These are phyloP conservation scores for Mollisiaceae sp. DNA, from an alignment of 2,329 filamentous ascomycete species.

Conservation along the genomic window DNA sequence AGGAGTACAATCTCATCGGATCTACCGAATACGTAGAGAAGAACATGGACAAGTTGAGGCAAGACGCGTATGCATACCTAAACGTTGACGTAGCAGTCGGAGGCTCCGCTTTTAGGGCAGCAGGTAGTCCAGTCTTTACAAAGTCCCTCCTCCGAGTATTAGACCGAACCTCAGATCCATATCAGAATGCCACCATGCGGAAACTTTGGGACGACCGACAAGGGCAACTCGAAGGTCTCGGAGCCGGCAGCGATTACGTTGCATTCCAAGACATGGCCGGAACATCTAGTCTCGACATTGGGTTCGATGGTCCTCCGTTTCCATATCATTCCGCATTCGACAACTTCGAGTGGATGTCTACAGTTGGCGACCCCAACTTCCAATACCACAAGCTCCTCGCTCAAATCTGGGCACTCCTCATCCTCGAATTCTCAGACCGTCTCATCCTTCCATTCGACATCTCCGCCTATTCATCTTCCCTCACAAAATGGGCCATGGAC, in stretches of 20 bases:
- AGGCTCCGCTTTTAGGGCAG: constrained; percentile 75
- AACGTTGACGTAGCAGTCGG: constrained; percentile 87
- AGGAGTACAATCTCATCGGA: constrained; percentile 91
- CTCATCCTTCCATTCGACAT: constrained; percentile 85
- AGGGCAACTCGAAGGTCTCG: constrained; percentile 69
- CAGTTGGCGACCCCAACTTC: constrained; percentile 81
- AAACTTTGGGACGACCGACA: constrained; percentile 75
- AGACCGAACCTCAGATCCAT: constrained; percentile 74
- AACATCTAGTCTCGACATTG: constrained; percentile 84
- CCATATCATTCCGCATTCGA: constrained; percentile 89
- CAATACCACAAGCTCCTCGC: constrained; percentile 79
- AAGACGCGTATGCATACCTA: constrained; percentile 82
- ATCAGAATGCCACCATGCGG: constrained; percentile 72
- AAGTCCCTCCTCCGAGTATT: constrained; percentile 75
- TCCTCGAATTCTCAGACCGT: constrained; percentile 82
- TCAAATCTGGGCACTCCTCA: constrained; percentile 80
- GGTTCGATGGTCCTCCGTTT: constrained; percentile 69
- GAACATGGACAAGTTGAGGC: constrained; percentile 73
- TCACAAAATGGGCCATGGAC: constrained; percentile 69
- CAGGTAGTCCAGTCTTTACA: constrained; percentile 81
- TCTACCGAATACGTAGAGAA: constrained; percentile 95
- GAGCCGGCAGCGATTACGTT: constrained; percentile 80
- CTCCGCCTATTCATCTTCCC: constrained; percentile 68
- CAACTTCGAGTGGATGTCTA: constrained; percentile 83
- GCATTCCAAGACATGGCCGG: constrained; percentile 92